phyloP scores from a whole-genome alignment of 176 grass and related monocot species.

The Oryza nivara region DNA sequence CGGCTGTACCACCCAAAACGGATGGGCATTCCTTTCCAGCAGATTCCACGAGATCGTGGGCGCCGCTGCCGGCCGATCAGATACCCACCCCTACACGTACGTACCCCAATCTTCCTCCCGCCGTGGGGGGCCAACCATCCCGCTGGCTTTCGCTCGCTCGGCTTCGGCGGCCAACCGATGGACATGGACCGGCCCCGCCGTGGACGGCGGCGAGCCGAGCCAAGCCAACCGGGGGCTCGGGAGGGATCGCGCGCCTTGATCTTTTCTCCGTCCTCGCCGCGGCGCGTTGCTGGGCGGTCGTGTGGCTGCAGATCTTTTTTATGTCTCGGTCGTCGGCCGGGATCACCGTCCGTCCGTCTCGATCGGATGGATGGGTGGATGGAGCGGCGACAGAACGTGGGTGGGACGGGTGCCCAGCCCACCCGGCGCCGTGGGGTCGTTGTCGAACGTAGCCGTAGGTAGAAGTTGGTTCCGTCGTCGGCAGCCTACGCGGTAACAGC shows the following conservation, averaged over 20 bases:
- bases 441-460: neutral
- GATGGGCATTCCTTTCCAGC: conserved; percentile 5
- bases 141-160: too few species aligned
- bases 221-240: too few species aligned
- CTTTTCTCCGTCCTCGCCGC: neutral
- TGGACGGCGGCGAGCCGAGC: too few species aligned
- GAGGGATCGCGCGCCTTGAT: neutral
- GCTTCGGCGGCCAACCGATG: too few species aligned
- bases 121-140: neutral
- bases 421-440: neutral
- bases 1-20: neutral
- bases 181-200: too few species aligned
- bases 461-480: neutral
- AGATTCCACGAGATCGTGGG: conserved; percentile 29
- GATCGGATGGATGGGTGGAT: neutral
- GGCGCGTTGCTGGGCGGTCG: conserved; percentile 8
- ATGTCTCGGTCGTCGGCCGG: neutral
- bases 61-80: neutral
- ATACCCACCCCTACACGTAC: neutral
- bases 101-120: neutral
- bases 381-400: neutral
- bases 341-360: conserved; percentile 30
- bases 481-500: neutral
- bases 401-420: neutral
- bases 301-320: conserved; percentile 20